These are phyloP conservation scores for Blastocystis sp. DNA, from an alignment of 352 stramenopile species.

Conservation along the genomic window DNA sequence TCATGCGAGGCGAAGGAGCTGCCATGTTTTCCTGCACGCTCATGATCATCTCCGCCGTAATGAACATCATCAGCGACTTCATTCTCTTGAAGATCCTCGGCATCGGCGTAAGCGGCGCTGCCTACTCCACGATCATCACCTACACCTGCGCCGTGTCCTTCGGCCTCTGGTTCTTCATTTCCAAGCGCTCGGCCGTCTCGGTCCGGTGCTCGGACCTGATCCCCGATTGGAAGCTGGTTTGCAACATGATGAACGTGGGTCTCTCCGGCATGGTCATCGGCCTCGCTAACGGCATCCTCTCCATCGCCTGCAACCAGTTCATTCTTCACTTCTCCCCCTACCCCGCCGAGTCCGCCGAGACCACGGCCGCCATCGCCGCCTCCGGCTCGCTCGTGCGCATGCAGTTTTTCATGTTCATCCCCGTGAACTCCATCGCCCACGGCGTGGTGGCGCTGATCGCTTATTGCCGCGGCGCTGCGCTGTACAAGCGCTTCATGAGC, in stretches of 20 bases:
- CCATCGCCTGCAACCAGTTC: conserved; percentile 36
- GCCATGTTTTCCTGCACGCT: conserved; percentile 38
- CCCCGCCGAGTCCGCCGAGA: neutral
- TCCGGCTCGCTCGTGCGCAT: conserved; percentile 25
- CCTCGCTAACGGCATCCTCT: conserved; percentile 32
- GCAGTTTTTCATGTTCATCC: conserved; percentile 57
- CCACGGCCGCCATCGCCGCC: conserved; percentile 45
- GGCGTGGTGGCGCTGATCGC: conserved; percentile 40
- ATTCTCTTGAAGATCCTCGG: conserved; percentile 15
- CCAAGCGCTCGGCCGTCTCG: conserved; percentile 27
- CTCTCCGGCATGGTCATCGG: conserved; percentile 48
- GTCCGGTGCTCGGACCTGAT: conserved; percentile 22
- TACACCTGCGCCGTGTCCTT: conserved; percentile 11
- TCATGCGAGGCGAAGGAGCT: conserved; percentile 66
- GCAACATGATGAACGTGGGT: conserved; percentile 49
- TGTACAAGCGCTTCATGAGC: conserved; percentile 35
- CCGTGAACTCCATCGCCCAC: conserved; percentile 49
- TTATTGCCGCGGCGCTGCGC: conserved; percentile 39
- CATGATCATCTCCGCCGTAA: conserved; percentile 16
- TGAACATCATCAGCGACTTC: conserved; percentile 51
- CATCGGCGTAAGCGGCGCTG: conserved; percentile 35
- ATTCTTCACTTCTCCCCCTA: conserved; percentile 41
- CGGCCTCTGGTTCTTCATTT: conserved; percentile 52
- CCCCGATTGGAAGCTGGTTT: conserved; percentile 58
- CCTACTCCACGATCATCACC: conserved; percentile 20